phyloP scores from a whole-genome alignment of 176 grass and related monocot genomes.

The Dactylis glomerata region DNA sequence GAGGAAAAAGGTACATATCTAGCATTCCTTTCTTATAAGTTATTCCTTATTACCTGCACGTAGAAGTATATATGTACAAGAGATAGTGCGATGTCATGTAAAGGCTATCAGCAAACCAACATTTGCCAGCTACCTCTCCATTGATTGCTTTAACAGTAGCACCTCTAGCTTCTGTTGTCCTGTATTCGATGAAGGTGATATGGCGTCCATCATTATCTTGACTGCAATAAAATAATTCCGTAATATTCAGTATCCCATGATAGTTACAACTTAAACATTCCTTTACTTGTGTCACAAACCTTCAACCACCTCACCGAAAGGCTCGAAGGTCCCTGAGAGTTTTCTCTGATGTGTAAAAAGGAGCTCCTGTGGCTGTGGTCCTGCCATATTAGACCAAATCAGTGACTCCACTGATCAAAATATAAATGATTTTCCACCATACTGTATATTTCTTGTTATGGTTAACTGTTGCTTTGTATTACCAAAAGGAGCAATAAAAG shows the following conservation, averaged over 20 bases:
- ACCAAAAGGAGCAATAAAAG: neutral
- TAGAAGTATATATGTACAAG: neutral
- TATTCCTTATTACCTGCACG: slow-evolving; percentile 72
- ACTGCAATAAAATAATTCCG: slow-evolving; percentile 37
- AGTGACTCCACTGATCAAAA: slow-evolving; percentile 11
- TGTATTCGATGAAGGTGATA: slow-evolving; percentile 75
- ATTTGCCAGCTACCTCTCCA: slow-evolving; percentile 48
- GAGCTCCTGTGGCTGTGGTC: too few relatives aligned
- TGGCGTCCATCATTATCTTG: slow-evolving; percentile 83
- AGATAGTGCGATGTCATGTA: neutral
- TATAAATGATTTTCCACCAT: neutral
- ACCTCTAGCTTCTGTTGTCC: slow-evolving; percentile 75
- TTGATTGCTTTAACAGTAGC: slow-evolving; percentile 90
- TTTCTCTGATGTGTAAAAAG: too few relatives aligned
- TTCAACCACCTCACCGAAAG: too few relatives aligned
- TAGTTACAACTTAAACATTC: neutral
- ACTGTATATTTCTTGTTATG: neutral
- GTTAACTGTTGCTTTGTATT: neutral
- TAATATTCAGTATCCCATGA: slow-evolving; percentile 17
- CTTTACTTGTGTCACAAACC: slow-evolving; percentile 26
- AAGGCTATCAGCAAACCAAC: neutral
- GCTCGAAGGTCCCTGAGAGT: too few relatives aligned
- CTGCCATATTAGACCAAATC: slow-evolving; percentile 5
- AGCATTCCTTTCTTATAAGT: neutral
- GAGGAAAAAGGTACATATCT: slow-evolving; percentile 38